Evolutionary conservation across 2,329 filamentous ascomycete genomes (phyloP).

Genomic region (Neofusicoccum sp.): DNA sequence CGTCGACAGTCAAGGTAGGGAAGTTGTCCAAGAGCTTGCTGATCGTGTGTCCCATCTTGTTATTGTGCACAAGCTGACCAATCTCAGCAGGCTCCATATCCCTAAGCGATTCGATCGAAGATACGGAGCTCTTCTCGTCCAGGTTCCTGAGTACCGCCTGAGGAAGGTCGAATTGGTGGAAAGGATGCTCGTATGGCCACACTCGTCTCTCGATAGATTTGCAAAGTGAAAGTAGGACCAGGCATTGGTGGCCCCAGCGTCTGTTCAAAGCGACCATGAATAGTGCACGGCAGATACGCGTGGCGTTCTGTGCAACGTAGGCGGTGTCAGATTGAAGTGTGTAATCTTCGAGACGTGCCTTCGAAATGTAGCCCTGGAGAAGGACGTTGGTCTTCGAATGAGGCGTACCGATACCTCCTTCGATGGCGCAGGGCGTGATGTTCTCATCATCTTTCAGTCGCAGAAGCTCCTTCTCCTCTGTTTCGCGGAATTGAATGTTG

Average conservation of each 20-base stretch:
- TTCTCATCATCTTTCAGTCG: constrained; percentile 64
- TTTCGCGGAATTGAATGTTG: constrained; percentile 91
- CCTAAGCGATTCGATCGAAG: constrained; percentile 76
- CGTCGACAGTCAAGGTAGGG: constrained; percentile 84
- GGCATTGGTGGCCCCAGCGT: constrained; percentile 92
- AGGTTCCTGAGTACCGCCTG: constrained; percentile 79
- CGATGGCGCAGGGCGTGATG: constrained; percentile 72
- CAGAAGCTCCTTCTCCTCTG: constrained; percentile 81
- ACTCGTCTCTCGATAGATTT: constrained; percentile 97
- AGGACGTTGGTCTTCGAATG: constrained; percentile 96
- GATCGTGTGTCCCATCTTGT: constrained; percentile 79
- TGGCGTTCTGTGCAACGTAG: constrained; percentile 93
- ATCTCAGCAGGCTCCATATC: constrained; percentile 95
- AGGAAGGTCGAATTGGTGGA: constrained; percentile 91
- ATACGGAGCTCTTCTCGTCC: constrained; percentile 71
- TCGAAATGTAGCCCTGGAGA: constrained; percentile 89
- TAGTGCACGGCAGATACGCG: constrained; percentile 86
- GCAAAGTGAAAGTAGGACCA: constrained; percentile 84
- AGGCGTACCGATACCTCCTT: constrained; percentile 62
- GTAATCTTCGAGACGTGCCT: constrained; percentile 86
- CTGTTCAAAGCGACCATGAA: constrained; percentile 98
- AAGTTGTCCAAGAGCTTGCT: constrained; percentile 83
- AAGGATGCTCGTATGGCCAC: constrained; percentile 92
- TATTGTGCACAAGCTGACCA: constrained; percentile 85
- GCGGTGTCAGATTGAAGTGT: constrained; percentile 87